Conservation (phyloP, 768 basidiomycete genomes). For the Lactarius hatsudake region DNA sequence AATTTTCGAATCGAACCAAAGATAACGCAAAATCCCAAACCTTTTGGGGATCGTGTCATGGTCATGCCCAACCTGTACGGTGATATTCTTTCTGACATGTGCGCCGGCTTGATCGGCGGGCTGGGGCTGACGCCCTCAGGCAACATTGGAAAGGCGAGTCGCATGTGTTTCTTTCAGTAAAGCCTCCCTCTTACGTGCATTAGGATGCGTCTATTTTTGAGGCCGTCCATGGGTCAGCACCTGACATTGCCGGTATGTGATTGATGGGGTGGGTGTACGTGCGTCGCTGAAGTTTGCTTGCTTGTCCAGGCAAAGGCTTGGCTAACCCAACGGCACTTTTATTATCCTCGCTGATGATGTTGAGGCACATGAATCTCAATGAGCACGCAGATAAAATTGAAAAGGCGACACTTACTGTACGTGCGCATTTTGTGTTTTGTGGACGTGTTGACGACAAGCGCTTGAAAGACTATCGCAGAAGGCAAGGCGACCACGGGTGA, state of each 20-base stretch:
- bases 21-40: conserved; percentile 90
- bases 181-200: conserved; percentile 10
- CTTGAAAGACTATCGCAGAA: conserved; percentile 86
- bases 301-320: conserved; percentile 68
- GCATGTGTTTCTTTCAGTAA: conserved; percentile 2
- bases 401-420: conserved; percentile 82
- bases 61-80: conserved; percentile 99
- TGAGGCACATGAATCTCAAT: conserved; percentile 92
- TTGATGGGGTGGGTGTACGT: neutral
- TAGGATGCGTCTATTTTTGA: conserved; percentile 99
- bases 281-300: conserved; percentile 9
- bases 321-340: conserved; percentile 99
- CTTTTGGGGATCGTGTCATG: conserved; percentile 96
- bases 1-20: conserved; percentile 31
- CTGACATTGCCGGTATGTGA: conserved; percentile 90
- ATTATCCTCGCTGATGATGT: conserved; percentile 95
- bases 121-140: conserved; percentile 96
- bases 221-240: conserved; percentile 98
- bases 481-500: conserved; percentile 95
- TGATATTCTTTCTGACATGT: conserved; percentile 97
- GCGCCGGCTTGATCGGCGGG: conserved; percentile 96
- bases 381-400: conserved; percentile 87
- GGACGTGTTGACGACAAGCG: conserved; percentile 9
- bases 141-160: conserved; percentile 86
- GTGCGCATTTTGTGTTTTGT: conserved; percentile 33